phyloP scores from a whole-genome alignment of 352 stramenopile species.

The Bremia lactucae region DNA sequence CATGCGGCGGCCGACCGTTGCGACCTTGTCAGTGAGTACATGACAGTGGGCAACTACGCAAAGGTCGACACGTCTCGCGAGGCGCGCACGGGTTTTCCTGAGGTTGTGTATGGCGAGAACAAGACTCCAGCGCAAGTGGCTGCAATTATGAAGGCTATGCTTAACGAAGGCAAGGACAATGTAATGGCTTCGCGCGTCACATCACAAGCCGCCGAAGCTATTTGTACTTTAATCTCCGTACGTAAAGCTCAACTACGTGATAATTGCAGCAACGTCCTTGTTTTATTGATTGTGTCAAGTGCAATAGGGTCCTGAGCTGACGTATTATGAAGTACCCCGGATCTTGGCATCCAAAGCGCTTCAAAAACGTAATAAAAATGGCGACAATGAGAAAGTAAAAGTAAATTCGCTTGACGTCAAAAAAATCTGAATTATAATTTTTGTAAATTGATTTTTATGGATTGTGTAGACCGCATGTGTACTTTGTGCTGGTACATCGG shows the following conservation, averaged over 20 bases:
- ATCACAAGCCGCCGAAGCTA: constrained; percentile 25
- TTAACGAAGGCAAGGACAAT: constrained; percentile 34
- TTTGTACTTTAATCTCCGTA: constrained; percentile 34
- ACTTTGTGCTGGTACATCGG: constrained; percentile 92
- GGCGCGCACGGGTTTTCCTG: constrained; percentile 88
- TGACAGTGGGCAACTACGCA: constrained; percentile 40
- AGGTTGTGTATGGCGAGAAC: constrained; percentile 91
- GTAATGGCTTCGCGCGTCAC: constrained; percentile 83
- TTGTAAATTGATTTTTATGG: constrained; percentile 4
- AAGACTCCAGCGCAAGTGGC: constrained; percentile 88
- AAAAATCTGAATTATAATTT: not conserved
- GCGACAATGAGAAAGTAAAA: constrained; percentile 10
- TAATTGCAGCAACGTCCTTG: not conserved
- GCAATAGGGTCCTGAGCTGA: constrained; percentile 28
- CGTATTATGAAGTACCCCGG: constrained; percentile 56
- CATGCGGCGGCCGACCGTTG: constrained; percentile 21
- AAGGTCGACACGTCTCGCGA: constrained; percentile 87
- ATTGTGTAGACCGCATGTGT: constrained; percentile 48
- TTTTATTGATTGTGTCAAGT: not conserved
- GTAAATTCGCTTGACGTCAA: not conserved
- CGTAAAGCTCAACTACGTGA: not conserved
- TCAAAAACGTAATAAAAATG: not conserved
- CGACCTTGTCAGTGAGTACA: constrained; percentile 25
- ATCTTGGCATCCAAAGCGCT: constrained; percentile 54
- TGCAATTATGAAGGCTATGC: constrained; percentile 86